Percentiles rank a stretch among this genome's conserved stretches.
These are phyloP conservation scores for Magnolia changhungtana DNA, from an alignment of 164 flowering plant species.

Conservation along the genomic window DNA sequence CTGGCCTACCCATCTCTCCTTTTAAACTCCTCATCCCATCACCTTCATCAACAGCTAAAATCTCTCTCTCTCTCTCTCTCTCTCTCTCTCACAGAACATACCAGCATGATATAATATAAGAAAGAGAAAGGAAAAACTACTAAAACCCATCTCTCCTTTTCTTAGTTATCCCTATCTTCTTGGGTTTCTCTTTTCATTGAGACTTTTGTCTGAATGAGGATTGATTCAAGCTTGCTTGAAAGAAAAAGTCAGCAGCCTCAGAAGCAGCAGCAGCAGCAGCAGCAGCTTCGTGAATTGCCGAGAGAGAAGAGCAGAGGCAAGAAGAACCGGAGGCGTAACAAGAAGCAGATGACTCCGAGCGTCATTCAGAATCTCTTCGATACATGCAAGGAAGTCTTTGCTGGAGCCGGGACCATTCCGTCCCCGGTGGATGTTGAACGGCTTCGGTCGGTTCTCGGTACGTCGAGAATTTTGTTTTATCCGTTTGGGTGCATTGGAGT, in stretches of 20 bases:
- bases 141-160: neutral
- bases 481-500: neutral
- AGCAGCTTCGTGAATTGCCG: neutral
- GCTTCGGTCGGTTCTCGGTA: constrained; percentile 53
- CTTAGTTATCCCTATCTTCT: neutral
- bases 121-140: neutral
- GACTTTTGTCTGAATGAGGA: constrained; percentile 10
- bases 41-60: constrained; percentile 4
- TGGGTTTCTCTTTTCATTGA: neutral
- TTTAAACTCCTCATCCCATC: constrained; percentile 6
- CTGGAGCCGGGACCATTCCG: constrained; percentile 54
- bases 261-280: neutral
- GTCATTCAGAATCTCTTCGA: constrained; percentile 45
- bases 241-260: neutral
- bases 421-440: constrained; percentile 37
- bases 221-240: constrained; percentile 25
- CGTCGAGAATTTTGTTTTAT: neutral
- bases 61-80: neutral
- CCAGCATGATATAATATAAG: neutral
- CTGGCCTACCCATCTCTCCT: neutral
- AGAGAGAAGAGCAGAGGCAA: constrained; percentile 8
- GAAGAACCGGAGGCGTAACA: neutral
- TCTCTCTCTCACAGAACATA: neutral
- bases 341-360: constrained; percentile 6
- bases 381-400: constrained; percentile 42